Percentiles rank a stretch among this genome's conserved stretches.
Conservation (phyloP, 2,329 filamentous ascomycete genomes). For the Cladophialophora immunda region DNA sequence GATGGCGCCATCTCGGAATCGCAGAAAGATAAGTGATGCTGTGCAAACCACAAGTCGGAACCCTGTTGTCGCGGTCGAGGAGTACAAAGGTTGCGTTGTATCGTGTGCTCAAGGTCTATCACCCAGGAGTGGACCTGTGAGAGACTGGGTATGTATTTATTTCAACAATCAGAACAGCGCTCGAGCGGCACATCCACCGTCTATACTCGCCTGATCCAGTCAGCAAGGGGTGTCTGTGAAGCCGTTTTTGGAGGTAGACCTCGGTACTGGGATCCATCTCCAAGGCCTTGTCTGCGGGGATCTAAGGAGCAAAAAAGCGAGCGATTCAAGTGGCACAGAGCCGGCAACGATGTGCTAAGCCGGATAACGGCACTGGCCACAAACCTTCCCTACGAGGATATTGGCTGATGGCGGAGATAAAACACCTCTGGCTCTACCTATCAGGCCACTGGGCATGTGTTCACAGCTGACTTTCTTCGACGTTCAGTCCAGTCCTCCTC, state of each 20-base stretch:
- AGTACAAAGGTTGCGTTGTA: background rate
- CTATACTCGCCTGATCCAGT: background rate
- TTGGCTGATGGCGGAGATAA: background rate
- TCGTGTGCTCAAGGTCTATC: background rate
- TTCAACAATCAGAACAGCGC: background rate
- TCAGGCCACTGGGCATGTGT: background rate
- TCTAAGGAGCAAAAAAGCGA: background rate
- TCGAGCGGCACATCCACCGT: background rate
- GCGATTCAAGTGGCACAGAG: background rate
- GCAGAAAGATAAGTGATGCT: background rate
- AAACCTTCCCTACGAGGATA: background rate
- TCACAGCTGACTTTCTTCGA: background rate
- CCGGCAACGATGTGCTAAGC: background rate
- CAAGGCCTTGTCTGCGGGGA: background rate
- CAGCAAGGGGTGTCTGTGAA: background rate
- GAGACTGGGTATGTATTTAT: background rate
- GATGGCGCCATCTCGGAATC: constrained; percentile 21
- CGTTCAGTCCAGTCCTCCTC: background rate
- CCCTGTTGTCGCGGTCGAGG: background rate
- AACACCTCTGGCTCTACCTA: background rate
- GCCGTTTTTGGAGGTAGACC: constrained; percentile 7
- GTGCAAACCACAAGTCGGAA: background rate
- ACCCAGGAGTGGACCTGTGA: background rate
- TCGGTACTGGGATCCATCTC: constrained; percentile 2
- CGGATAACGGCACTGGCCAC: background rate